A percentile compares a stretch with the other conserved stretches of the same genome.
phyloP scores from a whole-genome alignment of 331 rosid species.

The Phaseolus coccineus region DNA sequence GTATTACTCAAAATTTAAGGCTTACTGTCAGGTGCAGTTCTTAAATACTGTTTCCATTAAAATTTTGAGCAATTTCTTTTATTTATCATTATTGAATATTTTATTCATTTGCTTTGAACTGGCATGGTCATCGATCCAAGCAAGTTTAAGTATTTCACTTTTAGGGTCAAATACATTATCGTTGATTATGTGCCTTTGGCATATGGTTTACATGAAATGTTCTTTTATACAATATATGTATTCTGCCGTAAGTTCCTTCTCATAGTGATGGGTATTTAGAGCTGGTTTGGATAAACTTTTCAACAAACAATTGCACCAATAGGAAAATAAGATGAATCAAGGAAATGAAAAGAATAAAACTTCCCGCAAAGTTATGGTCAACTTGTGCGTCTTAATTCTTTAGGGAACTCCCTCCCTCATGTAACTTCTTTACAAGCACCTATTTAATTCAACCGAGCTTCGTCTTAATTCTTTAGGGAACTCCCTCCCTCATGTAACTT shows the following conservation, averaged over 20 bases:
- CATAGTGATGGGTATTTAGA: neutral
- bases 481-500: neutral
- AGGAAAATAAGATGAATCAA: slow-evolving; percentile 1
- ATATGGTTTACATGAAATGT: neutral
- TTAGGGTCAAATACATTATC: neutral
- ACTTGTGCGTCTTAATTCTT: neutral
- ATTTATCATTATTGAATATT: neutral
- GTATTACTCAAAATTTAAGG: slow-evolving; percentile 84
- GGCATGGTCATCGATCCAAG: neutral
- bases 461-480: neutral
- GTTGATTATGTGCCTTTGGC: neutral
- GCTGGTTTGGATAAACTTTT: neutral
- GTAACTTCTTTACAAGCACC: neutral
- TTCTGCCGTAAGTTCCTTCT: slow-evolving; percentile 10
- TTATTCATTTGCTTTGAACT: neutral
- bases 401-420: neutral
- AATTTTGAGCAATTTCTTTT: neutral
- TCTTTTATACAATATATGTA: neutral
- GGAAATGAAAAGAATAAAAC: neutral
- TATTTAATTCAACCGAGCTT: too few relatives aligned
- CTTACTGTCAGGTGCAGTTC: slow-evolving; percentile 75
- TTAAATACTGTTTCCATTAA: slow-evolving; percentile 20
- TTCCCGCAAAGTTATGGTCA: neutral
- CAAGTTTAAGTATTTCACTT: neutral
- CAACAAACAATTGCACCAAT: neutral